Conservation (phyloP, 202 grass and related monocot genomes). For the Panicum virgatum region DNA sequence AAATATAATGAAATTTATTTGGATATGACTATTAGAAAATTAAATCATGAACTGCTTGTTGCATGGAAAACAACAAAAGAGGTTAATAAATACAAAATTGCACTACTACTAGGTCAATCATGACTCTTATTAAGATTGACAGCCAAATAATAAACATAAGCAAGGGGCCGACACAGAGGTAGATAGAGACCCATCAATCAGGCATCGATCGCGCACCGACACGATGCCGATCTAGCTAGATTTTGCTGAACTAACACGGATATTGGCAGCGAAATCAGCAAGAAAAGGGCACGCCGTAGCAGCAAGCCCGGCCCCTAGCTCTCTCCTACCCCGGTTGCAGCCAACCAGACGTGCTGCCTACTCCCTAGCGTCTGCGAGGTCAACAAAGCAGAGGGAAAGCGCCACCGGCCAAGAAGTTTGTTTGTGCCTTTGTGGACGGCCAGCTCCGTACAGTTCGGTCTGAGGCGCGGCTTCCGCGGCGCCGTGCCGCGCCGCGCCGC, state of each 20-base stretch:
- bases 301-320: not conserved
- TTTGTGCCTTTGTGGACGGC: not conserved
- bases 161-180: slow-evolving; percentile 1
- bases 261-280: not conserved
- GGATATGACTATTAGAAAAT: too few relatives aligned
- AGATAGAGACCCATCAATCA: not conserved
- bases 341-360: not conserved
- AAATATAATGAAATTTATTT: too few relatives aligned
- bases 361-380: not conserved
- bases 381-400: slow-evolving; percentile 4
- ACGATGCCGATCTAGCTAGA: slow-evolving; percentile 12
- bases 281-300: not conserved
- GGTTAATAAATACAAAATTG: too few relatives aligned
- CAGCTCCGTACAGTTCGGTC: not conserved
- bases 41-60: too few relatives aligned
- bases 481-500: slow-evolving; percentile 16
- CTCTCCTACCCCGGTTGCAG: too few relatives aligned
- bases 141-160: not conserved
- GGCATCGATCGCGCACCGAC: slow-evolving; percentile 3
- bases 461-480: not conserved
- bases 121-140: not conserved
- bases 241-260: not conserved
- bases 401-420: slow-evolving; percentile 18
- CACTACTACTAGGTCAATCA: too few relatives aligned
- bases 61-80: too few relatives aligned